Evolutionary conservation across 1,284 basidiomycete genomes (phyloP).

Genomic region (Farysia itapuensis): DNA sequence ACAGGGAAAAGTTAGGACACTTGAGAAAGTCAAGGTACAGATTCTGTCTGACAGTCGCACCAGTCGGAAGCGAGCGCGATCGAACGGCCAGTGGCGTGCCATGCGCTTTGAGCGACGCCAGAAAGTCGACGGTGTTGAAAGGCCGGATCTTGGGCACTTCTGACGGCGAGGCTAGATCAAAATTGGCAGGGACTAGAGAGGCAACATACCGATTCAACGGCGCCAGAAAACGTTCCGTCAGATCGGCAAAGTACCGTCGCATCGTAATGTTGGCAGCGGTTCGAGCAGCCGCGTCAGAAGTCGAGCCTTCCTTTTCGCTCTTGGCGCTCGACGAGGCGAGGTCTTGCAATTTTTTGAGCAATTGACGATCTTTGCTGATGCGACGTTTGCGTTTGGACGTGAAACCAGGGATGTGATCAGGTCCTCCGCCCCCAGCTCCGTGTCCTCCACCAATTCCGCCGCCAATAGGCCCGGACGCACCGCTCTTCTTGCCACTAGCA

Average conservation of each 20-base stretch:
- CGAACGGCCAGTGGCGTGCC: slow-evolving; percentile 63
- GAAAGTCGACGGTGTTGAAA: slow-evolving; percentile 77
- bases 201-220: slow-evolving; percentile 92
- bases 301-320: slow-evolving; percentile 55
- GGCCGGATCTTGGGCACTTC: slow-evolving; percentile 62
- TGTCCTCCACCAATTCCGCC: slow-evolving; percentile 67
- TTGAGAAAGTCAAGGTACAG: slow-evolving; percentile 53
- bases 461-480: slow-evolving; percentile 2
- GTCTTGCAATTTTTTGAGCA: slow-evolving; percentile 69
- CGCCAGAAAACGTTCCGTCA: slow-evolving; percentile 84
- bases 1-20: slow-evolving; percentile 55
- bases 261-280: slow-evolving; percentile 64
- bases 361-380: slow-evolving; percentile 76
- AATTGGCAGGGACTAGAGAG: slow-evolving; percentile 61
- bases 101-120: slow-evolving; percentile 76
- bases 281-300: slow-evolving; percentile 2
- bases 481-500: slow-evolving; percentile 6
- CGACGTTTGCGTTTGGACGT: slow-evolving; percentile 78
- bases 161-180: slow-evolving; percentile 39
- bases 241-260: slow-evolving; percentile 79
- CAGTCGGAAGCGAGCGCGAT: slow-evolving; percentile 55
- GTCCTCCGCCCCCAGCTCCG: slow-evolving; percentile 44
- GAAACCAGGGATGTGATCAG: slow-evolving; percentile 57
- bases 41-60: slow-evolving; percentile 34
- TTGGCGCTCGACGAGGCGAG: slow-evolving; percentile 31